Base-by-base conservation (phyloP, 2,329 filamentous ascomycete genomes). In the Phialocephala sp. region DNA sequence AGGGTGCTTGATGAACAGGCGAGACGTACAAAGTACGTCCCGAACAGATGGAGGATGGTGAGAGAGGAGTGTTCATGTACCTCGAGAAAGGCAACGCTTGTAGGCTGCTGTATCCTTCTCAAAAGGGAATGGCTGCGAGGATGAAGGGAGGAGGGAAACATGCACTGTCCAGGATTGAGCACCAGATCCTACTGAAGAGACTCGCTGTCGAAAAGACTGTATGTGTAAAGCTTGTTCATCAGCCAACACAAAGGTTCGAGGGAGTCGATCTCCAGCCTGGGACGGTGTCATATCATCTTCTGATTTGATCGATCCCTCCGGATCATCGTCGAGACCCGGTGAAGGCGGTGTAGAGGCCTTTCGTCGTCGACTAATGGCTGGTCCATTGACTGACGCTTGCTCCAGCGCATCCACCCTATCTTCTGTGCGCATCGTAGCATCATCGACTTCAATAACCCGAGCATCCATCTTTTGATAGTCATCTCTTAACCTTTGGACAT, bases 91-190 rank as follows among this genome's bases (percentile, higher is more conserved):
- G 54, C 85, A 87, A 52, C 86, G 80, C 72, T 87, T 87, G 75
- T 88, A 88, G 4, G 85, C 85, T 47, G 80, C 83, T 15, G 85
- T 87, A 69, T 87, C 85, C 72, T 86, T 85, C 75, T 88, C 86
- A 72, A 88, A 88, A 0, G 86, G 86, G 68, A 87, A 87, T 4
- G 85, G 83, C 63, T 84, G 82, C 39, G 80, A 80, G 14, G 79
- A 79, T 56, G 81, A 83, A 4, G 86, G 86, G 43, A 88, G 79
- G 14, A 88, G 80, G 2, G 86, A 88, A 41, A 88, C 79, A 70
- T 88, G 85, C 35, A 88, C 83, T 1, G 85, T 87, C 86, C 86
- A 88, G 5, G 80, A 76, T 62, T 77, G 78, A 20, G 77, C 74
- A 14, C 68, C 72, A n/a, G 72, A 69, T 20, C 69, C 70, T n/a